Evolutionary conservation across 2,329 filamentous ascomycete genomes (phyloP).

Genomic region (Fusarium subglutinans): DNA sequence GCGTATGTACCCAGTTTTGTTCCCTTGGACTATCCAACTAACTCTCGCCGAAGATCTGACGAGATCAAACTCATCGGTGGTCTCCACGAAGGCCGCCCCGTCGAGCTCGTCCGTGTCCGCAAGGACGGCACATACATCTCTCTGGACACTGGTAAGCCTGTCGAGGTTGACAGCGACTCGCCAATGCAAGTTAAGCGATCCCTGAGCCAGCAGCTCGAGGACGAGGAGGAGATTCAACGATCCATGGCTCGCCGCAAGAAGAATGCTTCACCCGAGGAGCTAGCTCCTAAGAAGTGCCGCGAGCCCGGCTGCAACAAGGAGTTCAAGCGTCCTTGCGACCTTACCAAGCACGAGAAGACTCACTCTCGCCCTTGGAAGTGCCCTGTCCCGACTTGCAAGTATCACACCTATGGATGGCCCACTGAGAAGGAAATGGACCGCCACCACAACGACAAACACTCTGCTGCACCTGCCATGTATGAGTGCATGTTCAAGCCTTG

Average conservation of each 20-base stretch:
- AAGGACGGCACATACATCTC: conserved; percentile 84
- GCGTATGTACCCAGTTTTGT: conserved; percentile 58
- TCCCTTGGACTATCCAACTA: conserved; percentile 43
- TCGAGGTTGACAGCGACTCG: conserved; percentile 64
- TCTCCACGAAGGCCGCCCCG: conserved; percentile 79
- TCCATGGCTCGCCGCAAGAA: conserved; percentile 98
- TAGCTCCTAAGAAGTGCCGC: conserved; percentile 80
- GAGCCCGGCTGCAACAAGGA: conserved; percentile 84
- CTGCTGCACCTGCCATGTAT: conserved; percentile 79
- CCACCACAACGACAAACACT: conserved; percentile 97
- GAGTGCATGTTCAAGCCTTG: conserved; percentile 86
- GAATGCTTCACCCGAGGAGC: conserved; percentile 85
- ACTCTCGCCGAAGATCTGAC: conserved; percentile 57
- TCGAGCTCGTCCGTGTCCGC: conserved; percentile 84
- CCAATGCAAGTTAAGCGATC: conserved; percentile 71
- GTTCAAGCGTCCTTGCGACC: conserved; percentile 96
- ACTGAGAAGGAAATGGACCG: conserved; percentile 98
- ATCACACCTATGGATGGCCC: conserved; percentile 89
- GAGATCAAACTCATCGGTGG: conserved; percentile 85
- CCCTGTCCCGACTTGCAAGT: conserved; percentile 83
- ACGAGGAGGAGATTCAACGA: conserved; percentile 84
- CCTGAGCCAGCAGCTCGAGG: conserved; percentile 74
- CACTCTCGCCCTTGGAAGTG: conserved; percentile 98
- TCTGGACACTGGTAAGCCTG: conserved; percentile 73
- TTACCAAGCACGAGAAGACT: conserved; percentile 98